phyloP scores from a whole-genome alignment of 768 basidiomycete species.

The Mycena belliarum region DNA sequence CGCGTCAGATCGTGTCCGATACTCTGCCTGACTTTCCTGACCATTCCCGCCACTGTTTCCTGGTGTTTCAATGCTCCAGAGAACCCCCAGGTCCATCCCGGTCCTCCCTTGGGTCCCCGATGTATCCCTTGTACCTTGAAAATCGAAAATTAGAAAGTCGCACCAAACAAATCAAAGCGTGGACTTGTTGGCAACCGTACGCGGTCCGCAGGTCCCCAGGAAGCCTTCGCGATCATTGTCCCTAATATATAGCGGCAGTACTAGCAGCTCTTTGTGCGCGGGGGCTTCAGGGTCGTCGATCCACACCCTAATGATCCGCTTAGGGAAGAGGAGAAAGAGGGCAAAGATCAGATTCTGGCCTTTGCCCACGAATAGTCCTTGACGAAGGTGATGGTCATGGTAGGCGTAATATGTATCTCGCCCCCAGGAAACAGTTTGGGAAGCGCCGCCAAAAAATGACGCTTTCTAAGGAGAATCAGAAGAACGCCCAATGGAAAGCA shows the following conservation, averaged over 20 bases:
- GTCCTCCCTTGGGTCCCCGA: too few species aligned
- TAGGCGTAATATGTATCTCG: slow-evolving; percentile 45
- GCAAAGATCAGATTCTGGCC: slow-evolving; percentile 56
- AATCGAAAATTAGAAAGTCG: too few species aligned
- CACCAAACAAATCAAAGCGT: too few species aligned
- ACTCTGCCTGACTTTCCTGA: too few species aligned
- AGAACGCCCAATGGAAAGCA: not conserved
- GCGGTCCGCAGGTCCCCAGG: slow-evolving; percentile 40
- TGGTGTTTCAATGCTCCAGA: too few species aligned
- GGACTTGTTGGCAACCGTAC: too few species aligned
- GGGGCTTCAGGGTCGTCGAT: slow-evolving; percentile 26
- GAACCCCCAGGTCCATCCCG: too few species aligned
- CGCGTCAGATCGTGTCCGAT: too few species aligned
- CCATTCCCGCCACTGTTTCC: too few species aligned
- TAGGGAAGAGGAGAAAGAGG: slow-evolving; percentile 44
- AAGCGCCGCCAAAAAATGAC: slow-evolving; percentile 57
- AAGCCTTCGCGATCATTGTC: slow-evolving; percentile 19
- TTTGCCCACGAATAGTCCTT: slow-evolving; percentile 51
- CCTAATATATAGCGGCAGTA: too few species aligned
- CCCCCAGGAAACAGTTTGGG: slow-evolving; percentile 46
- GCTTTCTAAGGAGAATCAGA: slow-evolving; percentile 30
- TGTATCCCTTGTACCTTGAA: too few species aligned
- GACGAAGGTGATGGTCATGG: slow-evolving; percentile 50
- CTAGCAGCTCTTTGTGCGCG: slow-evolving; percentile 21
- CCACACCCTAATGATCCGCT: slow-evolving; percentile 46